Evolutionary conservation across 768 basidiomycete species (phyloP).

Genomic region (Tricholoma terreum): DNA sequence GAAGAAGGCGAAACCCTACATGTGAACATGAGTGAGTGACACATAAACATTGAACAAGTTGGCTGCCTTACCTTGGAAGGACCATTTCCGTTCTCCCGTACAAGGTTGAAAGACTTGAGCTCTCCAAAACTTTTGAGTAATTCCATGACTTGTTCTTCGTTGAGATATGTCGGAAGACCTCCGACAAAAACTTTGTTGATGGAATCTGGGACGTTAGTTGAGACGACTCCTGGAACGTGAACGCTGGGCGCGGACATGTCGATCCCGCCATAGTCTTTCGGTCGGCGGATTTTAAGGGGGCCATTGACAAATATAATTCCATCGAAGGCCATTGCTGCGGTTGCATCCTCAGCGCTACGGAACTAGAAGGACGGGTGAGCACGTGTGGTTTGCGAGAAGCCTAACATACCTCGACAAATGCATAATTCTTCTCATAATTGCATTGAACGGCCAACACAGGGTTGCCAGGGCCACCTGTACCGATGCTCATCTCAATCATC

Average conservation of each 20-base stretch:
- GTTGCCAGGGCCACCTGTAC: constrained; percentile 80
- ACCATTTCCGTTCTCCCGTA: constrained; percentile 89
- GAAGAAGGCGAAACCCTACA: constrained; percentile 97
- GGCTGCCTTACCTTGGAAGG: constrained; percentile 66
- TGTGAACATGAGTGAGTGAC: not conserved
- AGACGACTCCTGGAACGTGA: constrained; percentile 94
- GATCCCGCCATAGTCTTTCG: constrained; percentile 94
- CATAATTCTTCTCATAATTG: constrained; percentile 98
- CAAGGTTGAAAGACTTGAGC: constrained; percentile 95
- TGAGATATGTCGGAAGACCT: constrained; percentile 91
- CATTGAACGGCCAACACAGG: constrained; percentile 93
- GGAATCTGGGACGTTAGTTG: constrained; percentile 94
- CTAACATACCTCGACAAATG: constrained; percentile 86
- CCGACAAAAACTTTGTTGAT: constrained; percentile 98
- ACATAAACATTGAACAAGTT: not conserved
- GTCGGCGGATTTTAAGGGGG: constrained; percentile 95
- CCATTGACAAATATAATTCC: constrained; percentile 94
- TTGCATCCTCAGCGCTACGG: constrained; percentile 95
- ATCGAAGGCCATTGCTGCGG: constrained; percentile 95
- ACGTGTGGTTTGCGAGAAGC: not conserved
- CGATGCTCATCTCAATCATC: constrained; percentile 90
- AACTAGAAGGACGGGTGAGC: constrained; percentile 54
- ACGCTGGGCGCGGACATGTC: constrained; percentile 58
- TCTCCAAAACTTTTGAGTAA: constrained; percentile 96
- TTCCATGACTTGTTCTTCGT: constrained; percentile 99